Evolutionary conservation across 306 rosid species (phyloP).

Genomic region (Dryas octopetala): DNA sequence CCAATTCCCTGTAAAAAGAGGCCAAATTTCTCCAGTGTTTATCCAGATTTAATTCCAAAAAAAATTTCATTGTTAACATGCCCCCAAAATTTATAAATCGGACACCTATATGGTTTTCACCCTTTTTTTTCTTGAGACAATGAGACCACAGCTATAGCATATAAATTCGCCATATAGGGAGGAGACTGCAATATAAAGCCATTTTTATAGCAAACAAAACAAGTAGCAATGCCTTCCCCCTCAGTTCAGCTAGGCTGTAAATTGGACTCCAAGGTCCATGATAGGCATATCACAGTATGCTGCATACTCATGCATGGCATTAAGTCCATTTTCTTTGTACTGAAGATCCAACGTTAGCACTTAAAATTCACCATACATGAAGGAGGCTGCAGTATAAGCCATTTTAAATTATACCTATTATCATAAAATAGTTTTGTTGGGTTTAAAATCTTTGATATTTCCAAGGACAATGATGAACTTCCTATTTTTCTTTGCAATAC

Average conservation of each 20-base stretch:
- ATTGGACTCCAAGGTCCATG: too few species aligned
- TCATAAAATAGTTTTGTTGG: too few species aligned
- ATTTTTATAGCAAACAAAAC: not conserved
- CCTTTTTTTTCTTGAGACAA: slow-evolving; percentile 12
- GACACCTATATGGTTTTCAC: not conserved
- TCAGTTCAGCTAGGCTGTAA: not conserved
- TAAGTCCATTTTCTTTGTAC: too few species aligned
- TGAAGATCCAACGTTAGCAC: too few species aligned
- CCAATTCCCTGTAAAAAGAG: slow-evolving; percentile 77
- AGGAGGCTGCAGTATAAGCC: too few species aligned
- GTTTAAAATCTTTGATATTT: too few species aligned
- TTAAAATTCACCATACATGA: too few species aligned
- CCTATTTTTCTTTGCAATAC: too few species aligned
- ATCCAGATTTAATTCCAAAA: slow-evolving; percentile 12
- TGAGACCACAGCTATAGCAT: not conserved
- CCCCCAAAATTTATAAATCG: not conserved
- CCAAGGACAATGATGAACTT: too few species aligned
- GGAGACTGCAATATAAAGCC: not conserved
- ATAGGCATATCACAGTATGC: too few species aligned
- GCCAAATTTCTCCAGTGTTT: slow-evolving; percentile 26
- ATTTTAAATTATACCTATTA: too few species aligned
- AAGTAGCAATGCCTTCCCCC: not conserved
- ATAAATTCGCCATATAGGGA: not conserved
- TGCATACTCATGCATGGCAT: too few species aligned
- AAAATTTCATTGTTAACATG: not conserved